These are phyloP conservation scores for Jacaranda copaia DNA, from an alignment of 257 asterid genomes.

Conservation along the genomic window DNA sequence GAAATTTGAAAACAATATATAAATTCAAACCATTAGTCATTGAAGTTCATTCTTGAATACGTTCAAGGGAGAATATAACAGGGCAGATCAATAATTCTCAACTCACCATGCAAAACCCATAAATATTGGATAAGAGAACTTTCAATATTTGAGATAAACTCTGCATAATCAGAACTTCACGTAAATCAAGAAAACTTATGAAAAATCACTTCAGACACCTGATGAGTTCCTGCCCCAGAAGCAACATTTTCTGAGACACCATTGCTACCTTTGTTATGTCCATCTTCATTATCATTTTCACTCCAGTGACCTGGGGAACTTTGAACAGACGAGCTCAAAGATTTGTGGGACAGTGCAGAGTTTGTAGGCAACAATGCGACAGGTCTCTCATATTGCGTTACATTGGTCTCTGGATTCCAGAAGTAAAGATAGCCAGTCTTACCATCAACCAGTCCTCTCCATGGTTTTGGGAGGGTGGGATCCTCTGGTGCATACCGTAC, in stretches of 20 bases:
- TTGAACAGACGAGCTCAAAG: constrained; percentile 57
- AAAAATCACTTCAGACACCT: constrained; percentile 50
- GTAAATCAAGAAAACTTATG: neutral
- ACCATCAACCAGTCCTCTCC: constrained; percentile 87
- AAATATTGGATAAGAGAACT: neutral
- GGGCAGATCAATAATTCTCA: neutral
- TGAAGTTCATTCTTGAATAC: neutral
- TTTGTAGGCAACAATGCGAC: constrained; percentile 44
- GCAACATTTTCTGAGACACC: constrained; percentile 48
- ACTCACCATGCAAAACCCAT: constrained; percentile 4
- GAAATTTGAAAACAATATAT: neutral
- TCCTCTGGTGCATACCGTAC: constrained; percentile 94
- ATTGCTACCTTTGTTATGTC: constrained; percentile 44
- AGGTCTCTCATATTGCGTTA: constrained; percentile 88
- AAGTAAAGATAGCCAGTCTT: constrained; percentile 80
- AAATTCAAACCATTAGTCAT: neutral
- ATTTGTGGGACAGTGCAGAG: constrained; percentile 44
- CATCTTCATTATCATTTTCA: constrained; percentile 45
- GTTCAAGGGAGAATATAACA: neutral
- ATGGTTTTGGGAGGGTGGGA: constrained; percentile 90
- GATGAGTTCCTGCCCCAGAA: constrained; percentile 50
- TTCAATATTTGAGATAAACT: constrained; percentile 18
- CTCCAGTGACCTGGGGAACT: constrained; percentile 44
- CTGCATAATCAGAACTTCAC: neutral
- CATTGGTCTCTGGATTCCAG: constrained; percentile 94